phyloP scores from a whole-genome alignment of 2,329 filamentous ascomycete genomes.

The Fusarium scirpi region DNA sequence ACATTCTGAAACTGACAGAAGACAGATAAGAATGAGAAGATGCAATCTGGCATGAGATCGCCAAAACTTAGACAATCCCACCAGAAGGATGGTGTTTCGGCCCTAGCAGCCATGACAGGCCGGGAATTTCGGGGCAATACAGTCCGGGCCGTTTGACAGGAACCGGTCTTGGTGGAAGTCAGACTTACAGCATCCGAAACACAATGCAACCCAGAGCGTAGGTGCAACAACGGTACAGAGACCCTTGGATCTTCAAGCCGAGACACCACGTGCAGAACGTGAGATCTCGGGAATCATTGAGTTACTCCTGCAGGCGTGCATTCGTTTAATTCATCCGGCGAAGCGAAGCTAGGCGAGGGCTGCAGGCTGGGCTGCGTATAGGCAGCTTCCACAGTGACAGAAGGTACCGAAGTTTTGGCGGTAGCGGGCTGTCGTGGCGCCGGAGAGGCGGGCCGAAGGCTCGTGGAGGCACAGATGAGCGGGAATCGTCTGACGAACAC shows the following conservation, averaged over 20 bases:
- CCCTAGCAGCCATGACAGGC: conserved; percentile 35
- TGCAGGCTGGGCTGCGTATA: background rate
- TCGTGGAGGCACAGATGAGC: conserved; percentile 39
- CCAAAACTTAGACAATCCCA: background rate
- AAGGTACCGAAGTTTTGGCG: conserved; percentile 46
- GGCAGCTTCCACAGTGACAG: background rate
- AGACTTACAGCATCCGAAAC: conserved; percentile 18
- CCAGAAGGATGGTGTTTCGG: conserved; percentile 34
- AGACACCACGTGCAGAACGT: conserved; percentile 31
- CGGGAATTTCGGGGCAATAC: conserved; percentile 34
- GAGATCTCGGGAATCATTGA: conserved; percentile 25
- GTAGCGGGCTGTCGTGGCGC: conserved; percentile 45
- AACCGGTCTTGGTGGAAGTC: conserved; percentile 9
- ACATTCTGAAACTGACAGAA: background rate
- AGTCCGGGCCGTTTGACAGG: conserved; percentile 23
- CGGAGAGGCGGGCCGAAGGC: conserved; percentile 54
- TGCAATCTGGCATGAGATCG: conserved; percentile 3
- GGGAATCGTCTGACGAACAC: conserved; percentile 44
- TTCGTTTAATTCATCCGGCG: conserved; percentile 22
- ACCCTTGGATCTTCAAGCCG: conserved; percentile 27
- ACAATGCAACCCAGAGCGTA: conserved; percentile 18
- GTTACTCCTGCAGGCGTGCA: conserved; percentile 6
- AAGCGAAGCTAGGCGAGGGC: conserved; percentile 8
- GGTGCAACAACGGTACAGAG: background rate
- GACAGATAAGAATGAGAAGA: conserved; percentile 2